Conservation (phyloP, 2,329 filamentous ascomycete species). For the Fusarium gaditjirri region DNA sequence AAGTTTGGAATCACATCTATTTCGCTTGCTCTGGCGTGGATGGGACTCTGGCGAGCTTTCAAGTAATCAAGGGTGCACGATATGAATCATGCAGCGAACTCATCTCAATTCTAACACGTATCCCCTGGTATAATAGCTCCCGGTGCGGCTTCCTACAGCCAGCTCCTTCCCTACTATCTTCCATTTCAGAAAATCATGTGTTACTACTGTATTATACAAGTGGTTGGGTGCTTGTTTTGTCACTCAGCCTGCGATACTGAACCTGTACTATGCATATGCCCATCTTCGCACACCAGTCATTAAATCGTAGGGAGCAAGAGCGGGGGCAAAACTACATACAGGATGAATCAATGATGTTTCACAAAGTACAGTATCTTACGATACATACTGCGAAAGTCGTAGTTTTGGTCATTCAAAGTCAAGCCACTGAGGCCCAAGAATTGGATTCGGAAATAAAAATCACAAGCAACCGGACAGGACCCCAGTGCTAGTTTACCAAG, state of each 20-base stretch:
- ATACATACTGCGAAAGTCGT: neutral
- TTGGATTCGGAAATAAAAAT: neutral
- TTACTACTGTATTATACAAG: neutral
- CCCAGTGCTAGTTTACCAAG: neutral
- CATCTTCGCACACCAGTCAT: neutral
- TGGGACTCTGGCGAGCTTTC: conserved; percentile 76
- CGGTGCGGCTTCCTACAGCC: neutral
- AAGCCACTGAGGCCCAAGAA: neutral
- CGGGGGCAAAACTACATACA: neutral
- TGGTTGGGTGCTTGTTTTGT: neutral
- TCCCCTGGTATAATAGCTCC: neutral
- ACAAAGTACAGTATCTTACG: neutral
- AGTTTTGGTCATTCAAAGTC: neutral
- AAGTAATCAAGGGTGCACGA: conserved; percentile 45
- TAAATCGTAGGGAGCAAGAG: neutral
- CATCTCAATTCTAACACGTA: conserved; percentile 4
- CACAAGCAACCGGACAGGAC: neutral
- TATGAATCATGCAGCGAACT: conserved; percentile 6
- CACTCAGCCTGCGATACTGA: neutral
- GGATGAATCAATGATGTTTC: neutral
- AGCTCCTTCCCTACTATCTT: neutral
- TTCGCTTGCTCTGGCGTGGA: conserved; percentile 73
- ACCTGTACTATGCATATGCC: neutral
- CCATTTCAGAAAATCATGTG: neutral
- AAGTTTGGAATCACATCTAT: conserved; percentile 74